Evolutionary conservation across 257 asterid species (phyloP), one percentile per base, ranked within the genome.

Genomic region (Gynochthodes officinalis): DNA sequence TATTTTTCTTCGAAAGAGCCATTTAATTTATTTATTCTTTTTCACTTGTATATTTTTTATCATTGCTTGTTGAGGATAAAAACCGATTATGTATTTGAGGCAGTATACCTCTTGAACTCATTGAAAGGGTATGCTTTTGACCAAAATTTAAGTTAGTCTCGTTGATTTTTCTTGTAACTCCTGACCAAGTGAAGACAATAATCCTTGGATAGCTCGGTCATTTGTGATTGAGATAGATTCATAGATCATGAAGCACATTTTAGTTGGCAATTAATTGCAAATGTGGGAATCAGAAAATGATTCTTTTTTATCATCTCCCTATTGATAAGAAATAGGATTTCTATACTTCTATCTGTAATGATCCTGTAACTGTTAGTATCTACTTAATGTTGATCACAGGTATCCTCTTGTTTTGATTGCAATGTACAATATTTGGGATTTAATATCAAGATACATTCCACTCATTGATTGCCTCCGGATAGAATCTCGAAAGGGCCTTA

Each of bases 371-470:
- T 5, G 23, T 18, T 0, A 23, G 4, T 58, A 4, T 10, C 15
- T 37, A 13, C 11, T 6, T 19, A 0, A 48, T 39, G 27, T 16
- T 23, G 0, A 44, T 11, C n/a, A 52, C 78, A 84, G 84, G 88
- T 82, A 82, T 46, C 74, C 73, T 16, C 61, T 84, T 52, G 88
- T 79, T 48, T 66, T 84, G 62, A 23, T 84, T 33, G 84, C 82
- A 23, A 71, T 77, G 72, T 84, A 62, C 86, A 79, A 77, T 1
- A 69, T 75, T 39, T 82, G 72, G 63, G 83, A 82, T 75, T 62
- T 84, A 37, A 74, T 84, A 63, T 59, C 81, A 40, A 82, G 88
- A 82, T 82, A 79, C 58, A 72, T 80, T 58, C 84, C 88, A 0
- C 64, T 74, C 1, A 63, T 82, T 0, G 73, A 77, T 46, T 46